Evolutionary conservation across 163 green algal genomes (phyloP).

Genomic region (Scenedesmus sp.): DNA sequence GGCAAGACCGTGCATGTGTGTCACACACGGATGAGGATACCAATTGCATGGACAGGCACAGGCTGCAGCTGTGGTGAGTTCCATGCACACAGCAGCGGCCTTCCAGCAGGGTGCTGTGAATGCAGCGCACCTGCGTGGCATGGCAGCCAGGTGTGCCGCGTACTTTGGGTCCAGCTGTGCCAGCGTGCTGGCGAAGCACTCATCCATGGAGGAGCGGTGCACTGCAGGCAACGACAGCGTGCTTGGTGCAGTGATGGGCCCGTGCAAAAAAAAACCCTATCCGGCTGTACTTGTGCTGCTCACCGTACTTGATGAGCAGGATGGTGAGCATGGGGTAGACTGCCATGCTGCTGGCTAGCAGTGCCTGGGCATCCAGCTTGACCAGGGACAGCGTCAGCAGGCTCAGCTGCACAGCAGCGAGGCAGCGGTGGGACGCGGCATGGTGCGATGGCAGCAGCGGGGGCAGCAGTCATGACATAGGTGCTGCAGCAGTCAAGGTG

Average conservation of each 20-base stretch:
- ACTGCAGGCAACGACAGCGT: not conserved
- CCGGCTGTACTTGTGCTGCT: not conserved
- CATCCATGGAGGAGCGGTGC: slow-evolving; percentile 20
- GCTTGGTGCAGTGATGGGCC: not conserved
- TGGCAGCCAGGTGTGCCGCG: not conserved
- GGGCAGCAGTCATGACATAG: too few relatives aligned
- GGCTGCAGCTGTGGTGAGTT: not conserved
- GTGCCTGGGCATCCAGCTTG: not conserved
- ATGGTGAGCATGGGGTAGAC: slow-evolving; percentile 44
- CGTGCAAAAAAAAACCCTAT: too few relatives aligned
- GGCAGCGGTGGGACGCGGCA: not conserved
- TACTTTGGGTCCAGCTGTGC: slow-evolving; percentile 31
- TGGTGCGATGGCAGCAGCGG: not conserved
- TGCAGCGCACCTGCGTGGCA: not conserved
- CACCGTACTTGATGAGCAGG: slow-evolving; percentile 30
- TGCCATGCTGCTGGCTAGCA: slow-evolving; percentile 14
- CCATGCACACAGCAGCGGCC: not conserved
- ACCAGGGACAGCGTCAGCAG: slow-evolving; percentile 35
- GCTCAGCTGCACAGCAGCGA: slow-evolving; percentile 24
- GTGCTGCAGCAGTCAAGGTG: too few relatives aligned
- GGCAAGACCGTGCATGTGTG: too few relatives aligned
- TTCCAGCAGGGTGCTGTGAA: not conserved
- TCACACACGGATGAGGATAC: too few relatives aligned
- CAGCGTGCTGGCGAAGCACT: slow-evolving; percentile 35
- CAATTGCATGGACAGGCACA: too few relatives aligned